Percentiles rank a stretch among this genome's conserved stretches.
phyloP scores from a whole-genome alignment of 495 filamentous ascomycete genomes.

The Penicillium longicatenatum region DNA sequence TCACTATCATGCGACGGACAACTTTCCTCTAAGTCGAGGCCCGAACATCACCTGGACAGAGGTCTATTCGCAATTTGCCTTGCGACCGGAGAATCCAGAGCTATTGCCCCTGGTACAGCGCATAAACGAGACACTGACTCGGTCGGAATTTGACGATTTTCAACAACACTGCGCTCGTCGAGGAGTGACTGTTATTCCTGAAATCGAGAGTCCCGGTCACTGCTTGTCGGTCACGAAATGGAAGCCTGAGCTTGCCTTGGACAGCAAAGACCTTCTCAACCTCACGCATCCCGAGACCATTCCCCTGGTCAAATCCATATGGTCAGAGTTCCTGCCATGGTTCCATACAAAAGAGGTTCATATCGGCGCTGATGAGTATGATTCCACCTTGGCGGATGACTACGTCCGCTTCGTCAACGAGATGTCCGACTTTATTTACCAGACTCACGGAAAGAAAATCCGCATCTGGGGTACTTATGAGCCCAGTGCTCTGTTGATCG shows the following conservation, averaged over 20 bases:
- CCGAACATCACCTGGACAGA: constrained; percentile 51
- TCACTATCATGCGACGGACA: constrained; percentile 59
- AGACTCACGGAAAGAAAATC: constrained; percentile 45
- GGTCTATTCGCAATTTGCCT: constrained; percentile 54
- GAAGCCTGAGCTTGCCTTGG: constrained; percentile 56
- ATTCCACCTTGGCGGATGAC: constrained; percentile 48
- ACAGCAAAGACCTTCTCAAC: constrained; percentile 53
- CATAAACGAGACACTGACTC: constrained; percentile 50
- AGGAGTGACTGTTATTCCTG: constrained; percentile 56
- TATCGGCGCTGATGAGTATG: constrained; percentile 60
- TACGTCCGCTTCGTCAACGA: constrained; percentile 58
- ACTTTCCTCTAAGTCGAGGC: constrained; percentile 57
- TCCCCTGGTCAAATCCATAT: constrained; percentile 54
- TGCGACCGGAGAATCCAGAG: constrained; percentile 41
- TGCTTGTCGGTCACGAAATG: constrained; percentile 56
- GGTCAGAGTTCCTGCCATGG: constrained; percentile 58
- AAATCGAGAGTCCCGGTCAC: constrained; percentile 59
- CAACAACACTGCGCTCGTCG: constrained; percentile 53
- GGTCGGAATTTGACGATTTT: constrained; percentile 50
- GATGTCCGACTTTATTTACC: constrained; percentile 46
- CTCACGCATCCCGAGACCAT: constrained; percentile 56
- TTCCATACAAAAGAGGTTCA: constrained; percentile 59
- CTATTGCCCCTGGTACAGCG: constrained; percentile 48
- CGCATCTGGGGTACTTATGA: constrained; percentile 59
- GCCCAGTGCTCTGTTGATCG: constrained; percentile 39